These are phyloP conservation scores for Pseudocercospora fuligena DNA, from an alignment of 2,329 filamentous ascomycete genomes.

Conservation along the genomic window DNA sequence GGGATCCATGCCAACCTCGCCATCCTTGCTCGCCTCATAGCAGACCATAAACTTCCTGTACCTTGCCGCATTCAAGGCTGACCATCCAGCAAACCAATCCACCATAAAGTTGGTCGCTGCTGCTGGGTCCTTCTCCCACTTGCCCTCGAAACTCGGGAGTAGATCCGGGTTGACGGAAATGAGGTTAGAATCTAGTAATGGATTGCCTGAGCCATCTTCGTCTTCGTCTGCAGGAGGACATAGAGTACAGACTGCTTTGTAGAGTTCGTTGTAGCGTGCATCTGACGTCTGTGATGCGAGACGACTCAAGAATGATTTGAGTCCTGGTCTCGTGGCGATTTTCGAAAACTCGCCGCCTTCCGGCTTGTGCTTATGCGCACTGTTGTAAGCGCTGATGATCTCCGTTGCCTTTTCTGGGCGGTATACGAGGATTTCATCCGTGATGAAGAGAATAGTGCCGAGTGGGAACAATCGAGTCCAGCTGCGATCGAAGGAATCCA, in stretches of 20 bases:
- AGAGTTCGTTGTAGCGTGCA: conserved; percentile 26
- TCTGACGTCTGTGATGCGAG: conserved; percentile 12
- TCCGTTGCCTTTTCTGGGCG: conserved; percentile 44
- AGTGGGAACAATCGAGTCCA: conserved; percentile 44
- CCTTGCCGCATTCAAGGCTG: conserved; percentile 26
- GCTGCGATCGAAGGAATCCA: conserved; percentile 13
- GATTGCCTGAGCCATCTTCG: conserved; percentile 17
- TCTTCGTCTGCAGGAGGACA: conserved; percentile 34
- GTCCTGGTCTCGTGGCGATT: conserved; percentile 36
- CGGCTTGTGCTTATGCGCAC: conserved; percentile 37
- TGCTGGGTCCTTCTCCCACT: conserved; percentile 33
- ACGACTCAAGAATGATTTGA: conserved; percentile 36
- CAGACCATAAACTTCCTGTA: conserved; percentile 39
- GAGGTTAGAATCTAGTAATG: conserved; percentile 26
- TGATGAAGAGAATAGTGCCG: conserved; percentile 49
- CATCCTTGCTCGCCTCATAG: conserved; percentile 27
- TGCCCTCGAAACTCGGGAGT: conserved; percentile 30
- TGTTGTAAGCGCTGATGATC: conserved; percentile 44
- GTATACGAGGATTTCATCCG: conserved; percentile 49
- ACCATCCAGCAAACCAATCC: conserved; percentile 42
- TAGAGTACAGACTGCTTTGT: conserved; percentile 32
- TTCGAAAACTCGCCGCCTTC: conserved; percentile 31
- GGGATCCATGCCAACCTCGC: conserved; percentile 26
- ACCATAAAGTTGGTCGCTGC: conserved; percentile 38
- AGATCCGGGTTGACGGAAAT: conserved; percentile 32